These are phyloP conservation scores for Cercospora berteroae DNA, from an alignment of 2,329 filamentous ascomycete genomes.

Conservation along the genomic window DNA sequence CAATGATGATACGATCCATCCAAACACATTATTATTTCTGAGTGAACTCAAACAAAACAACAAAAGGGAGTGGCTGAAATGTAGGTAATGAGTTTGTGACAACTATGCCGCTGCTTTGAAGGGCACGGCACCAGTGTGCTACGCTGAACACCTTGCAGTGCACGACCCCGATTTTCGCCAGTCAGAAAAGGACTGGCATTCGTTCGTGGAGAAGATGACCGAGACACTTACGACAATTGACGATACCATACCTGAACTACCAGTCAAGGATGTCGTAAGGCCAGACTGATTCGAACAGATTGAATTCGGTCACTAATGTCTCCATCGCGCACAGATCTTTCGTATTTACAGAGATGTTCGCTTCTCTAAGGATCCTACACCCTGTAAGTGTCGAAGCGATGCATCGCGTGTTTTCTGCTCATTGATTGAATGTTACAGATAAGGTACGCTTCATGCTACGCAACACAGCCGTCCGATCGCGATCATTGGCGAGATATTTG, in stretches of 20 bases:
- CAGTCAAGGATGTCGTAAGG: slow-evolving; percentile 71
- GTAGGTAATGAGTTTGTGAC: slow-evolving; percentile 41
- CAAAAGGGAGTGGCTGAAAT: slow-evolving; percentile 62
- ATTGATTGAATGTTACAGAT: not conserved
- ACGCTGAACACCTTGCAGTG: slow-evolving; percentile 51
- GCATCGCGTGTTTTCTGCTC: not conserved
- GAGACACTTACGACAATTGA: slow-evolving; percentile 69
- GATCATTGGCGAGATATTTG: not conserved
- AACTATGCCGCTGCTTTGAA: slow-evolving; percentile 3
- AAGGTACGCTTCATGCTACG: not conserved
- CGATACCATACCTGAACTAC: slow-evolving; percentile 80
- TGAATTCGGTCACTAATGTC: not conserved
- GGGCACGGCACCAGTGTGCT: no score
- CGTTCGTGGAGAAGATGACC: slow-evolving; percentile 71
- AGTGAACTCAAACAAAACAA: slow-evolving; percentile 60
- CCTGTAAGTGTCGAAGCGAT: slow-evolving; percentile 62
- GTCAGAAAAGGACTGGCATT: slow-evolving; percentile 76
- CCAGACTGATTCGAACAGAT: not conserved
- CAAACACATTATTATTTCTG: slow-evolving; percentile 63
- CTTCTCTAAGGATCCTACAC: slow-evolving; percentile 79
- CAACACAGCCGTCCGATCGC: not conserved
- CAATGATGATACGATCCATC: slow-evolving; percentile 57
- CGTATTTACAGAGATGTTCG: slow-evolving; percentile 84
- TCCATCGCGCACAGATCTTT: slow-evolving; percentile 55
- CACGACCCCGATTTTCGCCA: slow-evolving; percentile 77